Conservation (phyloP, 1,139 yeast species). For the Taiozyma sp. region DNA sequence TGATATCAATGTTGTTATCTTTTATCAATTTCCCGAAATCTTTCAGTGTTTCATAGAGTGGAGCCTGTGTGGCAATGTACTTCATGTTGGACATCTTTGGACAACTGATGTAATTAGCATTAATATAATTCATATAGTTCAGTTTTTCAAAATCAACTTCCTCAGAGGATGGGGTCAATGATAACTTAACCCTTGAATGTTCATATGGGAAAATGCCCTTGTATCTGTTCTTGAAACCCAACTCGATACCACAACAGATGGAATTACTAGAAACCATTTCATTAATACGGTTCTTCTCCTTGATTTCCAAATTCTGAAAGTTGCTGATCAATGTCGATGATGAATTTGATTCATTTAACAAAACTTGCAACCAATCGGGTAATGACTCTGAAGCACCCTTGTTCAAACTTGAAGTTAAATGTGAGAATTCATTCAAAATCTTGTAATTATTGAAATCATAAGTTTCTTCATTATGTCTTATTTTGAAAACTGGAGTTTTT, state of each 20-base stretch:
- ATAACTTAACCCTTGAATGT: conserved; percentile 57
- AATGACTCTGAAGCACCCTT: conserved; percentile 18
- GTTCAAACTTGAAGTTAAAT: conserved; percentile 12
- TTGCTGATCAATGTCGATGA: conserved; percentile 27
- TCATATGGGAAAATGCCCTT: conserved; percentile 78
- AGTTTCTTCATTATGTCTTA: conserved; percentile 41
- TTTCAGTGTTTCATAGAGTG: conserved; percentile 59
- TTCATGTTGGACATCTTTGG: conserved; percentile 27
- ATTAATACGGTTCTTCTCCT: conserved; percentile 35
- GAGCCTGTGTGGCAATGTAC: conserved; percentile 85
- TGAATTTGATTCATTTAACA: conserved; percentile 22
- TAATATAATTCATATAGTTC: conserved; percentile 35
- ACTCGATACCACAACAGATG: conserved; percentile 68
- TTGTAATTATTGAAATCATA: conserved; percentile 27
- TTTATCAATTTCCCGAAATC: conserved; percentile 74
- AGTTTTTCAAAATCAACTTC: conserved; percentile 2
- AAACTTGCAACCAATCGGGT: conserved; percentile 34
- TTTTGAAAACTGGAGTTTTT: conserved; percentile 30
- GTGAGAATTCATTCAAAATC: conserved; percentile 23
- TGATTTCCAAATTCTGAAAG: conserved; percentile 33
- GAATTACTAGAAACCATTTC: conserved; percentile 29
- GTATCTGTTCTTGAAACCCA: conserved; percentile 71
- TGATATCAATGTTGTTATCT: conserved; percentile 54
- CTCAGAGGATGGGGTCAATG: conserved; percentile 17
- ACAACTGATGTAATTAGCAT: conserved; percentile 47